Evolutionary conservation across 208 protist species (phyloP), one percentile per base, ranked within the genome.

Genomic region (Acanthamoeba castellanii): DNA sequence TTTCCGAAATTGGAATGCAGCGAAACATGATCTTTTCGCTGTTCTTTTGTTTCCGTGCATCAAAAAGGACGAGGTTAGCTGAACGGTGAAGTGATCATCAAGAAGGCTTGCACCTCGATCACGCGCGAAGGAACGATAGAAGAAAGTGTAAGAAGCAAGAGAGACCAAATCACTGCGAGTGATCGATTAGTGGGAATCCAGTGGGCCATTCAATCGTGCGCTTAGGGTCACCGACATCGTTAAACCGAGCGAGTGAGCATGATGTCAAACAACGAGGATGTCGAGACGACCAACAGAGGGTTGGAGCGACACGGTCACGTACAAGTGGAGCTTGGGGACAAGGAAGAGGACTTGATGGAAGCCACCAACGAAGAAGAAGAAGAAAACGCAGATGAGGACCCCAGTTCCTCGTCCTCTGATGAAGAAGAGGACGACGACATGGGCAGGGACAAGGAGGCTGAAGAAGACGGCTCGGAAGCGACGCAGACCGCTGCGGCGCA

Each of bases 331-430:
- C 2, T 37, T 87, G 47, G n/a, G 20, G n/a, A 61, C 20, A 37
- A 64, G 81, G 30, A 30, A 34, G 52, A 89, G 32, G 30, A 34
- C n/a, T 42, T 68, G 81, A 66, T 57, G 64, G 52, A 89, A 89
- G 81, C 61, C 42, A 25, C 64, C 5, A 27, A 50, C 72, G 70
- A 78, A 13, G 70, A 74, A 7, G 14, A 34, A 45, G 37, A 8
- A 76, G 68, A 32, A 70, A 20, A 20, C 64, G 52, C 11, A 18
- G 52, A 57, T 20, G 20, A 27, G 8, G 27, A 30, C 30, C 20
- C 72, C 20, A 55, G 50, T 18, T 18, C 22, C 20, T 72, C 66
- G 66, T 87, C 78, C 4, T 87, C 78, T 32, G 47, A 64, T 3
- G 78, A 55, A n/a, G 76, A 84, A 18, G 68, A 76, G 5, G 68